A percentile compares a stretch with the other conserved stretches of the same genome.
Conservation (phyloP, 345 rosid species). For the Lumnitzera littorea region DNA sequence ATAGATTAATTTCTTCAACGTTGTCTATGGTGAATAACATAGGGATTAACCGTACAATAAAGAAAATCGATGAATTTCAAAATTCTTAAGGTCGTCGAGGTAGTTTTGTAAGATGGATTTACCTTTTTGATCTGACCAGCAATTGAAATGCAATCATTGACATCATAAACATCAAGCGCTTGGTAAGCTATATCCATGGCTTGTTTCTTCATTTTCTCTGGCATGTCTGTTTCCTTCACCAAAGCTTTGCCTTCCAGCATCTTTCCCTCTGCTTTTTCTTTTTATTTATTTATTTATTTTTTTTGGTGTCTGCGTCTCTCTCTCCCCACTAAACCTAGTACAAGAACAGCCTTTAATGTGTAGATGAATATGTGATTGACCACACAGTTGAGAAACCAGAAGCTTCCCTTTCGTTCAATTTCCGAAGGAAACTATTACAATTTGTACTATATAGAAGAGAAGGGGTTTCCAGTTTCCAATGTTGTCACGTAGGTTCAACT, state of each 20-base stretch:
- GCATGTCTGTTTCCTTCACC: constrained; percentile 31
- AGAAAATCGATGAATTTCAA: too few species aligned
- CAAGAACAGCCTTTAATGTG: too few species aligned
- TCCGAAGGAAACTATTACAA: too few species aligned
- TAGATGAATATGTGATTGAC: not conserved
- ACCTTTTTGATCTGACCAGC: constrained; percentile 31
- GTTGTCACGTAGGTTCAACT: too few species aligned
- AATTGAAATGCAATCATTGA: constrained; percentile 19
- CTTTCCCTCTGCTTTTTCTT: not conserved
- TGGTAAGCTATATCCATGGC: constrained; percentile 31
- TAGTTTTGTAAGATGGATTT: not conserved
- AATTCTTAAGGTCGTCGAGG: too few species aligned
- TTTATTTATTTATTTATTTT: not conserved
- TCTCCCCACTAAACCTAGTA: not conserved
- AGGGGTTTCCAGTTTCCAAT: too few species aligned
- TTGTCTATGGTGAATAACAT: too few species aligned
- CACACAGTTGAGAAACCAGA: too few species aligned
- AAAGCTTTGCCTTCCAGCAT: constrained; percentile 34
- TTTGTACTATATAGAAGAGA: too few species aligned
- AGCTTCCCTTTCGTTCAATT: too few species aligned
- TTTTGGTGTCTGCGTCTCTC: not conserved
- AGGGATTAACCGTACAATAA: too few species aligned
- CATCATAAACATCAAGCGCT: constrained; percentile 32
- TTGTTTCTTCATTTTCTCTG: constrained; percentile 28
- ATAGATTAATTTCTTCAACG: too few species aligned